Evolutionary conservation across 2,329 filamentous ascomycete species (phyloP).

Genomic region (Ilyonectria robusta): DNA sequence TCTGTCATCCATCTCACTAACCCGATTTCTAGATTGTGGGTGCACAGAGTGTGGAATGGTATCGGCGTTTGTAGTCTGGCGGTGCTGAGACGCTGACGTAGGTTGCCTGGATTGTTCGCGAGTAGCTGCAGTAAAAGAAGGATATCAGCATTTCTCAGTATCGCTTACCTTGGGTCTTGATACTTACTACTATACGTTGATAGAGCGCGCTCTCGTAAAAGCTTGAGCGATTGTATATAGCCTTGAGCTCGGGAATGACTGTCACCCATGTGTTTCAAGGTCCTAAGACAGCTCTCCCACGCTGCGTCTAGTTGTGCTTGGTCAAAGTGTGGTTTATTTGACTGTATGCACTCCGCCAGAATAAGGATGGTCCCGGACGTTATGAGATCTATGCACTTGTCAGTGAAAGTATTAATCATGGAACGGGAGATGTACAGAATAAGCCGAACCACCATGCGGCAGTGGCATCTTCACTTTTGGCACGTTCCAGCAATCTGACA

Average conservation of each 20-base stretch:
- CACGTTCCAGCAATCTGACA: background rate
- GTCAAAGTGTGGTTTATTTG: background rate
- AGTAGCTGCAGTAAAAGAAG: background rate
- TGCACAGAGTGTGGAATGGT: background rate
- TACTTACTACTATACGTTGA: background rate
- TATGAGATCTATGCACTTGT: background rate
- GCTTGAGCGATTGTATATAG: background rate
- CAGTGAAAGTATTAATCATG: background rate
- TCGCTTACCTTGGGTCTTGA: background rate
- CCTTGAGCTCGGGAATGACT: background rate
- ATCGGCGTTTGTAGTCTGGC: background rate
- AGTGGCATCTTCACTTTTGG: background rate
- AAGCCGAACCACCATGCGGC: constrained; percentile 20
- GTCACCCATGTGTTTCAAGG: background rate
- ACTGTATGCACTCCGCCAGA: background rate
- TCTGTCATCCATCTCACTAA: background rate
- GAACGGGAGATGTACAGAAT: background rate
- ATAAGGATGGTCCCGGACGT: constrained; percentile 10
- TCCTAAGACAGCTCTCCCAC: constrained; percentile 7
- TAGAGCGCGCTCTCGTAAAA: background rate
- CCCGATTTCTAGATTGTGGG: background rate
- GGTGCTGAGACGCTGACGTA: background rate
- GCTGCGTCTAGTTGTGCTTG: background rate
- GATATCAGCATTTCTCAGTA: background rate
- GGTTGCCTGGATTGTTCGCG: background rate